These are phyloP conservation scores for Citeromyces nyonsensis DNA, from an alignment of 805 yeast species.

Conservation along the genomic window DNA sequence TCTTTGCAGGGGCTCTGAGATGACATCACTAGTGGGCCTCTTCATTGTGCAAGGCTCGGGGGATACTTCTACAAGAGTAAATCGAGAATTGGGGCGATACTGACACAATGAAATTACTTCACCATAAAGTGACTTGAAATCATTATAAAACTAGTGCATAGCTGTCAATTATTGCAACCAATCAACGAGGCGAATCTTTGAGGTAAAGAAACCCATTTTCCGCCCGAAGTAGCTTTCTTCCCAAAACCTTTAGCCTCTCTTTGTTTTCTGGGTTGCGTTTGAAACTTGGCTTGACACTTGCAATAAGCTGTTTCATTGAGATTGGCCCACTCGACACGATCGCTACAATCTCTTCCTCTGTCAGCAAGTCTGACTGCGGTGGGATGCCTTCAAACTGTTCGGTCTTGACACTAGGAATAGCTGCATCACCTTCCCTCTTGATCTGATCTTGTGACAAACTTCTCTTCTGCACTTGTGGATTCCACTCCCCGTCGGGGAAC, in stretches of 20 bases:
- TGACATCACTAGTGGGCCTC: no score
- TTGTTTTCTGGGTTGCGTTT: conserved; percentile 49
- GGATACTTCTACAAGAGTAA: no score
- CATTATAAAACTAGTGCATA: no score
- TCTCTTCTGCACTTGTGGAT: conserved; percentile 36
- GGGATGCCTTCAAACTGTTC: not conserved
- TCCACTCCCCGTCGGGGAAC: conserved; percentile 80
- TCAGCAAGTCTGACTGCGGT: conserved; percentile 24
- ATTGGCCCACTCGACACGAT: conserved; percentile 42
- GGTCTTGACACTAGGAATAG: not conserved
- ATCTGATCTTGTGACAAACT: conserved; percentile 10
- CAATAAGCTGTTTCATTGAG: conserved; percentile 37
- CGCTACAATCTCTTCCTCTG: conserved; percentile 56
- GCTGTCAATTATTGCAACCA: no score
- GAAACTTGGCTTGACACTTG: conserved; percentile 44
- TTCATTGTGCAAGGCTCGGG: no score
- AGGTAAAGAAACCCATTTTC: conserved; percentile 12
- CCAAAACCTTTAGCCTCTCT: conserved; percentile 29
- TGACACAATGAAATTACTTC: no score
- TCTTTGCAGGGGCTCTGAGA: no score
- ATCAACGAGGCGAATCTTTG: conserved; percentile 5
- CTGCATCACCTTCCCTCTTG: conserved; percentile 9
- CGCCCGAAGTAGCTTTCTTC: conserved; percentile 13
- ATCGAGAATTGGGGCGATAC: no score
- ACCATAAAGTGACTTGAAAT: no score